phyloP scores from a whole-genome alignment of 192 early-diverging fungal species.

The Coemansia sp. region DNA sequence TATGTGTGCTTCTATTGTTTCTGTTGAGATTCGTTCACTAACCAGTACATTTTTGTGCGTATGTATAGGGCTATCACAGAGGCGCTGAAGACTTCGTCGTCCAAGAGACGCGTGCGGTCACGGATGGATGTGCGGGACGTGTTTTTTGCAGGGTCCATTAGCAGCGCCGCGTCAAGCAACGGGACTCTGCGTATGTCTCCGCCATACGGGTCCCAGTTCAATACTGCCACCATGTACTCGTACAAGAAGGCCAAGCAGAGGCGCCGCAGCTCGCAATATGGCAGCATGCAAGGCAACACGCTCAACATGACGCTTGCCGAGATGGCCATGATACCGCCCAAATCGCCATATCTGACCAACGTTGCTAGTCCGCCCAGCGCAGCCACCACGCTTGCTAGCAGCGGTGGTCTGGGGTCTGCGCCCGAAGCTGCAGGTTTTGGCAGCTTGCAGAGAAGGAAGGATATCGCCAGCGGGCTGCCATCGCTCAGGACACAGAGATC shows the following conservation, averaged over 20 bases:
- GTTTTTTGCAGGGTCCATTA: constrained; percentile 25
- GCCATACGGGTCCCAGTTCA: constrained; percentile 18
- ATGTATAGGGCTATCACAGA: constrained; percentile 36
- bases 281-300: constrained; percentile 24
- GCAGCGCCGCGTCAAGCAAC: constrained; percentile 2
- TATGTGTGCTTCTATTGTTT: not conserved
- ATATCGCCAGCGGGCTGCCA: constrained; percentile 1
- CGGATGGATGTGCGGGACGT: constrained; percentile 52
- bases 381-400: constrained; percentile 1
- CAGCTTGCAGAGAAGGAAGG: constrained; percentile 1
- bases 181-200: constrained; percentile 28
- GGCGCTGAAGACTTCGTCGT: constrained; percentile 51
- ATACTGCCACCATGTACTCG: constrained; percentile 14
- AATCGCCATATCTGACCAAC: constrained; percentile 44
- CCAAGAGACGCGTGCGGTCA: constrained; percentile 35
- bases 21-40: not conserved
- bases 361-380: constrained; percentile 3
- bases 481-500: constrained; percentile 28
- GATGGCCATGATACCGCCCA: constrained; percentile 50
- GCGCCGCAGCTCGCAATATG: constrained; percentile 20
- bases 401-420: not conserved
- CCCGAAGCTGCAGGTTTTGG: not conserved
- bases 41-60: no score
- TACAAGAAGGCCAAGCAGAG: constrained; percentile 14
- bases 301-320: constrained; percentile 46